Base-by-base conservation (phyloP, 176 grass and related monocot species). In the Ensete ventricosum region DNA sequence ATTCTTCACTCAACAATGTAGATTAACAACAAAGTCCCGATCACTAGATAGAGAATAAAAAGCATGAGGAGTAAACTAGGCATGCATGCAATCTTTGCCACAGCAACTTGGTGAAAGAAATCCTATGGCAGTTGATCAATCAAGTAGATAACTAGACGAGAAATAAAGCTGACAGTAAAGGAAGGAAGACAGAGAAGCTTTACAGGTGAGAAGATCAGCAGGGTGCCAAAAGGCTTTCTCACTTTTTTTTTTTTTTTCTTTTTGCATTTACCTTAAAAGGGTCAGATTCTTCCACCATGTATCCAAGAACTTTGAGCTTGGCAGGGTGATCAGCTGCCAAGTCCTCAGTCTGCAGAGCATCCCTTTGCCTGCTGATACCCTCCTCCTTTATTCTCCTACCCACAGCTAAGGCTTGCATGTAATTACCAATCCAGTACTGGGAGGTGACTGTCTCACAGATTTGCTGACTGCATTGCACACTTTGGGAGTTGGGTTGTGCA, bases 231-330 rank as follows among this genome's bases (percentile, higher is more conserved):
- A 48, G 29, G 23, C 54, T 49, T 9, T 75, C 13, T 43, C 9
- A 16, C 14, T 58, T 74, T 58, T 74, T 75, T 72, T 23, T 50
- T 23, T 23, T 23, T 23, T 58, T 74, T 75, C 54, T 23, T 50
- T 23, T 23, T 23, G 0, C n/a, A 26, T 59, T 19, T 75, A 75
- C 73, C 73, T 75, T 43, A 59, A 59, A 27, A 75, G 73, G 13
- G 53, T 34, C 55, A 59, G 73, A 75, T 59, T 75, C 73, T 75
- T 59, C 54, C 50, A 22, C 69, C 19, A 71, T 49, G 23, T 71
- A 50, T 71, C 69, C 69, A 13, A 11, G 50, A 50, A 71, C 70
- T 75, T 49, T 60, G 73, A 59, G 54, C 54, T 75, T 57, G 12
- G 72, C 6, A 54, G 11, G 53, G 43, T 55, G 22, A n/a, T 14